Conservation (phyloP, 2,329 filamentous ascomycete genomes). For the Aspergillus hortae region DNA sequence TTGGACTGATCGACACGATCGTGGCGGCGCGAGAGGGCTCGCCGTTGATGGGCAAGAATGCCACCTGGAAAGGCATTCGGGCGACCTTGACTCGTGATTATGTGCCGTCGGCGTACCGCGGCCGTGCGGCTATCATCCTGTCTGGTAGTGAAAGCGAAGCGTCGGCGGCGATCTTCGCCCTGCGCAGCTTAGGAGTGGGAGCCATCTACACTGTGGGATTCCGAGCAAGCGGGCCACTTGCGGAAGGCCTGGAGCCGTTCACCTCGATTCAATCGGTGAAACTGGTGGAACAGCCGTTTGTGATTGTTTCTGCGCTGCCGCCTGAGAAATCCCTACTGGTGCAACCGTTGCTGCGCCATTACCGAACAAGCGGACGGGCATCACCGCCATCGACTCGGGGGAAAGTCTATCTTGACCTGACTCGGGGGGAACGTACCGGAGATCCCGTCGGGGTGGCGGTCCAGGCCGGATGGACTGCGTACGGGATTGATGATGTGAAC, state of each 20-base stretch:
- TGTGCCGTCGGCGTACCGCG: constrained; percentile 75
- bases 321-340: constrained; percentile 76
- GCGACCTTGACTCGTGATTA: constrained; percentile 77
- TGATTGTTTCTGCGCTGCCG: constrained; percentile 74
- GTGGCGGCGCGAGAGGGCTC: constrained; percentile 54
- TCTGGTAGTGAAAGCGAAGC: constrained; percentile 72
- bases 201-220: constrained; percentile 85
- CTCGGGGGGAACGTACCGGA: constrained; percentile 63
- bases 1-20: constrained; percentile 79
- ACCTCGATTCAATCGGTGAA: constrained; percentile 75
- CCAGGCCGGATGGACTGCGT: constrained; percentile 73
- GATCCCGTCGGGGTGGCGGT: constrained; percentile 69
- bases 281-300: constrained; percentile 73
- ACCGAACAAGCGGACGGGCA: constrained; percentile 46
- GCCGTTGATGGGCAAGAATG: constrained; percentile 72
- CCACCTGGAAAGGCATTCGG: constrained; percentile 80
- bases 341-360: constrained; percentile 72
- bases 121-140: constrained; percentile 70
- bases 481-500: constrained; percentile 73
- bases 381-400: constrained; percentile 39
- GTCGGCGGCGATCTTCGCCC: constrained; percentile 72
- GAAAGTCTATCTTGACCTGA: constrained; percentile 79
- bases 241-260: constrained; percentile 61
- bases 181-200: constrained; percentile 70
- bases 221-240: constrained; percentile 57